phyloP scores from a whole-genome alignment of 768 basidiomycete genomes.

The Glaciozyma martinii region DNA sequence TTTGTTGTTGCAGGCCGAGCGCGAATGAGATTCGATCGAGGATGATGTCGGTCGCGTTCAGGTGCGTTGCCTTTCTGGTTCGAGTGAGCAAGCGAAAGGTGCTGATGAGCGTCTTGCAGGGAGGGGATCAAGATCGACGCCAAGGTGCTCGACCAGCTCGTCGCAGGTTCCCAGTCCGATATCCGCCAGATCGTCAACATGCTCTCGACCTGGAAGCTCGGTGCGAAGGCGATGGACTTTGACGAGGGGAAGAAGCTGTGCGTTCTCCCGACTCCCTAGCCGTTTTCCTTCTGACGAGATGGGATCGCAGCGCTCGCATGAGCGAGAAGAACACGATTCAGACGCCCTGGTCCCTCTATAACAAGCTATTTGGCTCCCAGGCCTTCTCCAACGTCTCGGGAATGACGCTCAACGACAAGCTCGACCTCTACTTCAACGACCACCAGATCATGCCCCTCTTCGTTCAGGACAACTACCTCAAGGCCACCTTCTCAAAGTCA shows the following conservation, averaged over 20 bases:
- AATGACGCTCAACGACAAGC: slow-evolving; percentile 78
- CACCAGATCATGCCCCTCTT: slow-evolving; percentile 89
- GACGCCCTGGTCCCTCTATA: slow-evolving; percentile 86
- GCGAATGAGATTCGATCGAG: slow-evolving; percentile 69
- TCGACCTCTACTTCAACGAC: slow-evolving; percentile 95
- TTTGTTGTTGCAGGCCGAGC: slow-evolving; percentile 55
- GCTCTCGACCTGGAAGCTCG: slow-evolving; percentile 95
- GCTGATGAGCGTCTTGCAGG: slow-evolving; percentile 42
- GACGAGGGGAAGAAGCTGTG: slow-evolving; percentile 88
- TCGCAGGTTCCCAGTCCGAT: slow-evolving; percentile 81
- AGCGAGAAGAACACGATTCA: slow-evolving; percentile 88
- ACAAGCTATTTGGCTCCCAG: slow-evolving; percentile 82
- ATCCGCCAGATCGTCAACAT: slow-evolving; percentile 96
- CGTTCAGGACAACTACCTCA: slow-evolving; percentile 93
- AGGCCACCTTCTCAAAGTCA: slow-evolving; percentile 61
- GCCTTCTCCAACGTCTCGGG: slow-evolving; percentile 72
- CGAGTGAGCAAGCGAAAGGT: background rate
- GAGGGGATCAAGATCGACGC: slow-evolving; percentile 89
- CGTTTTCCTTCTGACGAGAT: no score
- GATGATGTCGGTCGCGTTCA: slow-evolving; percentile 77
- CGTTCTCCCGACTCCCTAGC: slow-evolving; percentile 34
- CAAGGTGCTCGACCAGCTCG: slow-evolving; percentile 84
- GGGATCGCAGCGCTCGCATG: slow-evolving; percentile 61
- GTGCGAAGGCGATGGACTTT: slow-evolving; percentile 65
- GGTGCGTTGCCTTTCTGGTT: slow-evolving; percentile 51